phyloP scores from a whole-genome alignment of 2,329 filamentous ascomycete genomes.

The Pseudogymnoascus sp. region DNA sequence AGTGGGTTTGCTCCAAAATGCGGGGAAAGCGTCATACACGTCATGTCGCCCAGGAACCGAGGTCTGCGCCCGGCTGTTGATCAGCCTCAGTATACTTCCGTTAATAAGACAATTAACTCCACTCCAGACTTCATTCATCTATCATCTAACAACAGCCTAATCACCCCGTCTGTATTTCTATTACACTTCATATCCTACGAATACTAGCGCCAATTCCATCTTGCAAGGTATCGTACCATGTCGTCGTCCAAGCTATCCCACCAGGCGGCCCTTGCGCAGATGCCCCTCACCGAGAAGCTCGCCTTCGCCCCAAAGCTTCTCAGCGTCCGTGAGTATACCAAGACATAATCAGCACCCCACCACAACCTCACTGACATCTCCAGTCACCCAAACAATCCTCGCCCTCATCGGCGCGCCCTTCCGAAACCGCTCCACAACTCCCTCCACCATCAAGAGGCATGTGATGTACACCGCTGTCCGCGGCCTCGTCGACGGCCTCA shows the following conservation, averaged over 20 bases:
- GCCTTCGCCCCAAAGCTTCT: constrained; percentile 15
- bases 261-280: not conserved
- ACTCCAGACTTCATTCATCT: not conserved
- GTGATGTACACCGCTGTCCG: constrained; percentile 14
- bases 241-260: not conserved
- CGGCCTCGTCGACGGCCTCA: constrained; percentile 15
- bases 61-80: not conserved
- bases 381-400: not conserved
- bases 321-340: constrained; percentile 14
- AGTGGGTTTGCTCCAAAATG: not conserved
- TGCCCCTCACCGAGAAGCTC: constrained; percentile 19
- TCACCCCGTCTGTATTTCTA: not conserved
- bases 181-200: not conserved
- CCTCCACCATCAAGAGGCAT: not conserved
- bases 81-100: too few species aligned
- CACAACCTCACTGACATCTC: not conserved
- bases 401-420: not conserved
- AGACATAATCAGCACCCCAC: not conserved
- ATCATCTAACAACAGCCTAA: not conserved
- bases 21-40: not conserved
- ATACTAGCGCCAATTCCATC: not conserved
- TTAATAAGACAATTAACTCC: not conserved
- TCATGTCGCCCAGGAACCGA: not conserved
- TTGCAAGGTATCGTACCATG: not conserved
- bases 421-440: not conserved